Conservation (phyloP, 1,139 yeast genomes). For the Kurtzmaniella quercitrusa region DNA sequence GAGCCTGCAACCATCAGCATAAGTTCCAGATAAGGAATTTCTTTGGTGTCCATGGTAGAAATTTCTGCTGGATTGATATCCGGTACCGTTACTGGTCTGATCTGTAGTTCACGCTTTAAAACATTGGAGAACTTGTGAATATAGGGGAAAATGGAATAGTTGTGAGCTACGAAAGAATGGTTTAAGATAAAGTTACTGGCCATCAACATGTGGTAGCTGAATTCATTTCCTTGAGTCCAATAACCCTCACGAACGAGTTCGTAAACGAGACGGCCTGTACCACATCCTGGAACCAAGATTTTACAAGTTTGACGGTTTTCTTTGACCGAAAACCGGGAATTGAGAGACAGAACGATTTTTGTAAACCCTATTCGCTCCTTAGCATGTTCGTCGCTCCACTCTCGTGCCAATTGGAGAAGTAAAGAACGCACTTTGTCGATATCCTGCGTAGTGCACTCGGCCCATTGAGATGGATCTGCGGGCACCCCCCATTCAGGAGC, state of each 20-base stretch:
- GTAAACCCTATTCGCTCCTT: conserved; percentile 52
- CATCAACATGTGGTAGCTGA: conserved; percentile 75
- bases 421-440: conserved; percentile 61
- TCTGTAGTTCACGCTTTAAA: conserved; percentile 39
- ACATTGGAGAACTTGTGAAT: conserved; percentile 51
- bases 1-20: conserved; percentile 83
- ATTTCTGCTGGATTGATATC: conserved; percentile 44
- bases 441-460: conserved; percentile 39
- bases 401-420: conserved; percentile 63
- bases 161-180: conserved; percentile 36
- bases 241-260: conserved; percentile 70
- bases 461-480: conserved; percentile 42
- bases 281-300: conserved; percentile 79
- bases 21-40: conserved; percentile 45
- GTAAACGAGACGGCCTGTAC: conserved; percentile 73
- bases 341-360: conserved; percentile 44
- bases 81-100: conserved; percentile 50
- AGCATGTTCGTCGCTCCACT: conserved; percentile 68
- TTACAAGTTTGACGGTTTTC: conserved; percentile 34
- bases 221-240: conserved; percentile 80
- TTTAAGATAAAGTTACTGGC: conserved; percentile 65
- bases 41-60: conserved; percentile 27
- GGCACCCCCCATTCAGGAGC: conserved; percentile 55
- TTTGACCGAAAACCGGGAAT: conserved; percentile 37
- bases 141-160: conserved; percentile 48